Base-by-base conservation (phyloP, 768 basidiomycete genomes). In the Amanita exitialis region DNA sequence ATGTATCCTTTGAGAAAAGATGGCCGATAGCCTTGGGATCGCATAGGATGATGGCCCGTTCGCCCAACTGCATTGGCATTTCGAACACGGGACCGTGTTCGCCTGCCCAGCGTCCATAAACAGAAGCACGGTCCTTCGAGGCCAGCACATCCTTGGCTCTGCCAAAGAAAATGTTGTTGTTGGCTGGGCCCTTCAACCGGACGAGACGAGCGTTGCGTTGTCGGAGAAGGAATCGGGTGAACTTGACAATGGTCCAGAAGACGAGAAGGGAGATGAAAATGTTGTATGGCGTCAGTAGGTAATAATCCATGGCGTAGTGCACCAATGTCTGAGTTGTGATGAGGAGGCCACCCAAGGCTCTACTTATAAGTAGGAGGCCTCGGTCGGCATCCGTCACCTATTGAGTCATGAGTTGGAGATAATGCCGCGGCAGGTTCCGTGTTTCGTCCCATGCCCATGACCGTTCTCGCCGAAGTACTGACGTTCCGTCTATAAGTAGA, bases 11-110 rank as follows among this genome's bases (percentile, higher is more conserved):
- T n/a, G 72, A 64, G 49, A 70, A 77, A 38, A 78, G 70, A 54
- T 82, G 77, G 0, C 71, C 66, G 18, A 76, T 61, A 0, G 80
- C 78, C 60, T 73, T 78, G 2, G 71, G 72, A 54, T 78, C 78
- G 36, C 66, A 64, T 3, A 77, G 58, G 4, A 74, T 57, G 18
- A 78, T 56, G 4, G 56, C 57, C 5, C 47, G 60, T 0, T 65
- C 57, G 0, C 72, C 73, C 6, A 78, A 54, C 38, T n/a, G 38
- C 0, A 57, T 55, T 0, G 77, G 68, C 13, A 78, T 52, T 13
- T 61, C 44, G 52, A 66, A 82, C 0, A 68, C 75, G 1, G 69
- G 57, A 4, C 80, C 80, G 30, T 78, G 78, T 39, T 72, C 58
- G 6, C 58, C 58, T 1, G 66, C 67, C 80, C 79, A 81, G 5